Evolutionary conservation across 2,329 filamentous ascomycete genomes (phyloP).

Genomic region (Coniochaeta prunicola): DNA sequence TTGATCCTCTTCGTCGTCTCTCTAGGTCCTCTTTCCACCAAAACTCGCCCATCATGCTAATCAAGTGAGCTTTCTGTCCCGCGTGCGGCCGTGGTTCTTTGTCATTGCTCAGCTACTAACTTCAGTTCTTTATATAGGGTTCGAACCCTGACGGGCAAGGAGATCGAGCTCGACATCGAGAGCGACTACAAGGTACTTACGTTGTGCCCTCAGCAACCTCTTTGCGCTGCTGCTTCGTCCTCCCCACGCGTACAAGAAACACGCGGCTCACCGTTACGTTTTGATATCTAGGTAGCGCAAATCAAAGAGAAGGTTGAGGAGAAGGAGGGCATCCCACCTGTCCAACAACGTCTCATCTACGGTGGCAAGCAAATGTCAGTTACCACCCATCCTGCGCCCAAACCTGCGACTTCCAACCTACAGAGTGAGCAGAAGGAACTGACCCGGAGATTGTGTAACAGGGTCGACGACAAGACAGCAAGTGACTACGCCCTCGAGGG

Average conservation of each 20-base stretch:
- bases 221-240: not conserved
- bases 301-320: slow-evolving; percentile 99
- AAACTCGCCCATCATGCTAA: slow-evolving; percentile 30
- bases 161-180: slow-evolving; percentile 98
- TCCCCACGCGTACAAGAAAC: not conserved
- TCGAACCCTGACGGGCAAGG: slow-evolving; percentile 94
- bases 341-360: slow-evolving; percentile 92
- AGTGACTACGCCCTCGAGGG: slow-evolving; percentile 85
- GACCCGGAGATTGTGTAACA: slow-evolving; percentile 27
- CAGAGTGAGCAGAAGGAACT: not conserved
- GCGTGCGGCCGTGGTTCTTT: not conserved
- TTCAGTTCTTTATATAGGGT: slow-evolving; percentile 52
- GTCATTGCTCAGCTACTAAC: not conserved
- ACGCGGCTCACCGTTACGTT: not conserved
- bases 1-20: not conserved
- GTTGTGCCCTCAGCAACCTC: not conserved
- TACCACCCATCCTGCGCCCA: not conserved
- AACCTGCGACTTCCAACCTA: not conserved
- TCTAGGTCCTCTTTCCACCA: not conserved
- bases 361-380: slow-evolving; percentile 88
- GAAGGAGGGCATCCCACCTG: slow-evolving; percentile 96
- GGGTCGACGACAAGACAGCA: slow-evolving; percentile 92
- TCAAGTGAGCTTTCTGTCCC: slow-evolving; percentile 37
- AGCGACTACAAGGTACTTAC: slow-evolving; percentile 67
- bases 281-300: slow-evolving; percentile 63